Evolutionary conservation across 2,329 filamentous ascomycete species (phyloP).

Genomic region (Aspergillus carbonarius): DNA sequence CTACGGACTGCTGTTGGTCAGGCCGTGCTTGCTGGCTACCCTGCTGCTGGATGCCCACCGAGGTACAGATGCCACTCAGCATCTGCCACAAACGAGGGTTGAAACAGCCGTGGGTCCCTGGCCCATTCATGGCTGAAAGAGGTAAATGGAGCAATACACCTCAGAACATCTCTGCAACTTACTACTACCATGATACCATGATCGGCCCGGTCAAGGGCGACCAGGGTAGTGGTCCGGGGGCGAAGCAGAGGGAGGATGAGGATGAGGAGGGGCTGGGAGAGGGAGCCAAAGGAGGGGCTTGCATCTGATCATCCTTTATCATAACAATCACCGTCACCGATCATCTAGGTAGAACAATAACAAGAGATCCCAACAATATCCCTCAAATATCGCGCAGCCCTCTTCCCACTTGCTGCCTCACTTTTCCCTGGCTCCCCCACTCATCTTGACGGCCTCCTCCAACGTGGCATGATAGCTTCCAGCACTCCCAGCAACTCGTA

Average conservation of each 20-base stretch:
- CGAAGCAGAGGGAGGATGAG: background rate
- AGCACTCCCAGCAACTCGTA: background rate
- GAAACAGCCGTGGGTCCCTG: background rate
- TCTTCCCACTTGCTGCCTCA: background rate
- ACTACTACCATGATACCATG: background rate
- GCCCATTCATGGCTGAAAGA: background rate
- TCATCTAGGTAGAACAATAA: too few relatives aligned
- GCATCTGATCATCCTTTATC: too few relatives aligned
- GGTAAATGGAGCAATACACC: background rate
- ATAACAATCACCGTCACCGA: too few relatives aligned
- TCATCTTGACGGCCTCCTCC: background rate
- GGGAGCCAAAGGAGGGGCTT: background rate
- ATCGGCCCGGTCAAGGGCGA: background rate
- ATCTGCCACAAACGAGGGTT: background rate
- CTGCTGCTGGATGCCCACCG: too few relatives aligned
- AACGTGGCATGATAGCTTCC: slow-evolving; percentile 1
- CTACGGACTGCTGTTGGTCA: background rate
- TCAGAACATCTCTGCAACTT: too few relatives aligned
- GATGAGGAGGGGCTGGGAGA: too few relatives aligned
- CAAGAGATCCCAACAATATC: too few relatives aligned
- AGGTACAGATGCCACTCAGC: too few relatives aligned
- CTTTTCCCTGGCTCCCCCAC: background rate
- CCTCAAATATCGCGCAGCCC: background rate
- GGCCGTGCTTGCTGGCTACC: background rate
- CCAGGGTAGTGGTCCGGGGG: too few relatives aligned